Percentiles rank a stretch among this genome's conserved stretches.
These are phyloP conservation scores for Pterocarpus macrocarpus DNA, from an alignment of 306 rosid species.

Conservation along the genomic window DNA sequence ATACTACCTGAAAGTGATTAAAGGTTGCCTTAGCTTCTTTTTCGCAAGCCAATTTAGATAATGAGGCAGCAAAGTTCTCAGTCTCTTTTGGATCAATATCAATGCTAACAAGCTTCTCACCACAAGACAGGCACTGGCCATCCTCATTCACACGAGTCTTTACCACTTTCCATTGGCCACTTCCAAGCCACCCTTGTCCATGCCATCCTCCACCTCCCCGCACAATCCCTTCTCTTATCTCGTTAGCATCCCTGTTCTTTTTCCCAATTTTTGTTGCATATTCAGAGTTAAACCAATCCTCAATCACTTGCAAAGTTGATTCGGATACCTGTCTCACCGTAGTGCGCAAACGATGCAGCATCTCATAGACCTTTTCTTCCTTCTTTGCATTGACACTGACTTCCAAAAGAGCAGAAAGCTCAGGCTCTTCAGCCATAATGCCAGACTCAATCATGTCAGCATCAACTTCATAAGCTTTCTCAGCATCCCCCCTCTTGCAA, in stretches of 20 bases:
- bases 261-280: slow-evolving; percentile 62
- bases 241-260: slow-evolving; percentile 68
- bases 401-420: slow-evolving; percentile 77
- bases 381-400: slow-evolving; percentile 56
- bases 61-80: slow-evolving; percentile 72
- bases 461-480: slow-evolving; percentile 80
- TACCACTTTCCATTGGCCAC: slow-evolving; percentile 79
- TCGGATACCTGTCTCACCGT: slow-evolving; percentile 84
- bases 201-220: slow-evolving; percentile 98
- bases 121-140: slow-evolving; percentile 72
- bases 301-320: slow-evolving; percentile 64
- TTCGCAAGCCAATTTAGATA: slow-evolving; percentile 72
- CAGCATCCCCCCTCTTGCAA: slow-evolving; percentile 75
- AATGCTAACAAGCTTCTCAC: slow-evolving; percentile 78
- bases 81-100: slow-evolving; percentile 93
- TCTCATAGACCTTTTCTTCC: slow-evolving; percentile 77
- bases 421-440: slow-evolving; percentile 74
- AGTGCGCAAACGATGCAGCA: slow-evolving; percentile 74
- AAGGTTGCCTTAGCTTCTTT: slow-evolving; percentile 67
- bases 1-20: slow-evolving; percentile 70
- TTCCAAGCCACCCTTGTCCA: slow-evolving; percentile 96
- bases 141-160: slow-evolving; percentile 69
- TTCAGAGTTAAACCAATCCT: slow-evolving; percentile 77
- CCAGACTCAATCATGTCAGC: slow-evolving; percentile 72
- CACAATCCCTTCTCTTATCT: slow-evolving; percentile 64